Evolutionary conservation across 1,284 basidiomycete genomes (phyloP).

Genomic region (Vanrija sp.): DNA sequence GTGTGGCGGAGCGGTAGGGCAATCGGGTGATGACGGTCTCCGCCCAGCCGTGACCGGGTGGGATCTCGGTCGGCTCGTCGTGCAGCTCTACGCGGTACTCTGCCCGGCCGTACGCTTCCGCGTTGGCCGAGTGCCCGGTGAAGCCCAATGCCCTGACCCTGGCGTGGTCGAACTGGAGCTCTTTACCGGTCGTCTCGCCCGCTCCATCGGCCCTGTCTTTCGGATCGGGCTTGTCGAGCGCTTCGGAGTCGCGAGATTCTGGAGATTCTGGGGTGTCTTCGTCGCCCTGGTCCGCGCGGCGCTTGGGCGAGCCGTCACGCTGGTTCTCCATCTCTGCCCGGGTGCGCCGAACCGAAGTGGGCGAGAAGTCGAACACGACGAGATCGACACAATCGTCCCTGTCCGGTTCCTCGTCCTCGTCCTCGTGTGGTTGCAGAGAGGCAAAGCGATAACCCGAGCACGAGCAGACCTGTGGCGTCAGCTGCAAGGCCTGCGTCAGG

Average conservation of each 20-base stretch:
- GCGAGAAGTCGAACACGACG: too few relatives aligned
- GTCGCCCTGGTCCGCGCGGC: background rate
- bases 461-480: constrained; percentile 37
- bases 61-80: constrained; percentile 21
- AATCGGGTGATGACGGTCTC: constrained; percentile 28
- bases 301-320: too few relatives aligned
- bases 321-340: too few relatives aligned
- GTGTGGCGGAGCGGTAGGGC: constrained; percentile 26
- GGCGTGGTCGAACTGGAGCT: constrained; percentile 15
- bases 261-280: background rate
- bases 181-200: background rate
- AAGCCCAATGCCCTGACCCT: too few relatives aligned
- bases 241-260: background rate
- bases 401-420: background rate
- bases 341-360: too few relatives aligned
- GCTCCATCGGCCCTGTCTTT: too few relatives aligned
- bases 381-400: too few relatives aligned
- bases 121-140: too few relatives aligned
- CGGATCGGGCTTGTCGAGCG: too few relatives aligned
- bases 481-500: background rate
- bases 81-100: background rate
- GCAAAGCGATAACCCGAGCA: constrained; percentile 46
- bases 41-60: constrained; percentile 23
- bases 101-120: background rate
- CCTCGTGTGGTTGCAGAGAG: constrained; percentile 17